Percentiles rank a stretch among this genome's conserved stretches.
Evolutionary conservation across 176 grass and related monocot species (phyloP).

Genomic region (Poa pratensis): DNA sequence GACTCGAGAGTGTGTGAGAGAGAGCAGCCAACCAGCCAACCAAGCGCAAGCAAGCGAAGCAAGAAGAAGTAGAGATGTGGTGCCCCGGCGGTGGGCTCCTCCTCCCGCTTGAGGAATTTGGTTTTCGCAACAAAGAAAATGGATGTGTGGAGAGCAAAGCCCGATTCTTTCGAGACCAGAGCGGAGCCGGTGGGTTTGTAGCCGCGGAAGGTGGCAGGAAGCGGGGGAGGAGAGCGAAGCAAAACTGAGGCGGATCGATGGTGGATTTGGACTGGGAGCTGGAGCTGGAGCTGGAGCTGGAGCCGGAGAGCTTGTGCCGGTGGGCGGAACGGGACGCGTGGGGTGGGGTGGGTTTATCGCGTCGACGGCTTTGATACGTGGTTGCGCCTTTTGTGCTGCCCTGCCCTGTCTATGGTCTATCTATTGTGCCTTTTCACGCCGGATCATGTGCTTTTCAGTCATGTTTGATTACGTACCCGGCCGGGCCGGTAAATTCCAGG

Average conservation of each 20-base stretch:
- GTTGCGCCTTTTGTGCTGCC: conserved; percentile 35
- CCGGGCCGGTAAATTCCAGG: no score
- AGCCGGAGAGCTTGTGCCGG: background rate
- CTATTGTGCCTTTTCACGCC: conserved; percentile 9
- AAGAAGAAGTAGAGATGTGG: conserved; percentile 32
- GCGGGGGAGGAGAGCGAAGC: background rate
- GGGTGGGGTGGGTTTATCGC: background rate
- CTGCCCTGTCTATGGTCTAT: background rate
- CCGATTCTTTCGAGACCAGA: no score
- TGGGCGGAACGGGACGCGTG: conserved; percentile 40
- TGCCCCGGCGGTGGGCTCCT: conserved; percentile 28
- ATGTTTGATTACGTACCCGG: background rate
- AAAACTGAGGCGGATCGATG: background rate
- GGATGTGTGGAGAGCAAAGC: background rate
- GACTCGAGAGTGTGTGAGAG: background rate
- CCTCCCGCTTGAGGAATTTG: background rate
- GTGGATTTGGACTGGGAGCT: no score
- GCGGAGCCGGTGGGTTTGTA: background rate
- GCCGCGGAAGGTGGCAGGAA: conserved; percentile 17
- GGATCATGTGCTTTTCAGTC: conserved; percentile 19
- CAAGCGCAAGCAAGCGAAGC: background rate
- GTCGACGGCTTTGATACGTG: conserved; percentile 42
- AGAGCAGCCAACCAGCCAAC: conserved; percentile 27
- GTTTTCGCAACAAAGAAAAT: background rate
- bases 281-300: background rate